Evolutionary conservation across 192 early-diverging fungal genomes (phyloP).

Genomic region (Radiomyces spectabilis): DNA sequence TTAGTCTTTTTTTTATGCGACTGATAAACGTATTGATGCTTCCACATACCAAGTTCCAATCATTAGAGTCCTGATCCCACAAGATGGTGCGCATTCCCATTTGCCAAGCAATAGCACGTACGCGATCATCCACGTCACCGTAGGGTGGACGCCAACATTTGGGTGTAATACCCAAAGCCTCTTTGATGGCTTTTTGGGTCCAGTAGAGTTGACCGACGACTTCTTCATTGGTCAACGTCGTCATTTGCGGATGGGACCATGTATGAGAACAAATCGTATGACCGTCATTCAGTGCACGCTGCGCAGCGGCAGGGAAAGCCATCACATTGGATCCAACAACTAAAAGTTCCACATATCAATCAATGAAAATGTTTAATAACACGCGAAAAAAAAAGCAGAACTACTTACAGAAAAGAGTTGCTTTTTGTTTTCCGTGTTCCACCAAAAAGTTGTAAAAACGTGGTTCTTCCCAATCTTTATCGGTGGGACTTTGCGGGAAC

Average conservation of each 20-base stretch:
- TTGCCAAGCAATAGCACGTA: slow-evolving; percentile 52
- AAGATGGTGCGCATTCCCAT: slow-evolving; percentile 33
- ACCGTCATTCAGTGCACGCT: slow-evolving; percentile 29
- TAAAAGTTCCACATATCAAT: slow-evolving; percentile 15
- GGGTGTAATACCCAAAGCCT: slow-evolving; percentile 31
- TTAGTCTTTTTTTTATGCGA: too few species aligned
- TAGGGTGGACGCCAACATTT: slow-evolving; percentile 59
- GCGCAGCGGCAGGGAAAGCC: slow-evolving; percentile 20
- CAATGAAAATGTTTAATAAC: slow-evolving; percentile 11
- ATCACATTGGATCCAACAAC: slow-evolving; percentile 30
- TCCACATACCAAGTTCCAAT: slow-evolving; percentile 31
- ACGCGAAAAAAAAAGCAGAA: background rate
- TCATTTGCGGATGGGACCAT: slow-evolving; percentile 49
- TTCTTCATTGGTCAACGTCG: slow-evolving; percentile 30
- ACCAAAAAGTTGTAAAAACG: slow-evolving; percentile 32
- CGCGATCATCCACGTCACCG: slow-evolving; percentile 68
- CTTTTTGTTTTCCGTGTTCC: slow-evolving; percentile 25
- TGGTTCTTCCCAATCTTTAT: slow-evolving; percentile 24
- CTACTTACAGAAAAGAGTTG: slow-evolving; percentile 30
- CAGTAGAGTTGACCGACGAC: slow-evolving; percentile 46
- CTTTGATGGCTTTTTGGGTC: slow-evolving; percentile 33
- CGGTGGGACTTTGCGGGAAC: background rate
- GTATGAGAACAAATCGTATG: slow-evolving; percentile 62
- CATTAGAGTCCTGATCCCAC: slow-evolving; percentile 23
- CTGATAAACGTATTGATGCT: too few species aligned